Conservation (phyloP, 1,139 yeast genomes). For the Barnettozyma hawaiiensis region DNA sequence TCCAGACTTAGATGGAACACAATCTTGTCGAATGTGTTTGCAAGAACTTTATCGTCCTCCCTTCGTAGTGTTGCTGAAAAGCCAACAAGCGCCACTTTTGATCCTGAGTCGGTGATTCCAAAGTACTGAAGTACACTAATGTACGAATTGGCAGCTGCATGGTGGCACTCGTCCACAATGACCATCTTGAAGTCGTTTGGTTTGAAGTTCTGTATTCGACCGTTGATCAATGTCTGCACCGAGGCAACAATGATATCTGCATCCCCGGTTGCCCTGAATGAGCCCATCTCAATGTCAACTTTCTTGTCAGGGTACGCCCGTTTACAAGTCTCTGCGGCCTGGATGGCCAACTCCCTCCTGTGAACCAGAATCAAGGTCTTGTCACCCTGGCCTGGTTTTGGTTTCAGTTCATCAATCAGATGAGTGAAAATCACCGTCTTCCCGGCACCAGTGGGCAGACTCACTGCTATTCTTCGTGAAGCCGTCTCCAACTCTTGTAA, state of each 20-base stretch:
- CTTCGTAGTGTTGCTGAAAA: slow-evolving; percentile 81
- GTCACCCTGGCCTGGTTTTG: slow-evolving; percentile 35
- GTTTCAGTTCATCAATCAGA: slow-evolving; percentile 46
- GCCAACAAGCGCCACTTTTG: slow-evolving; percentile 56
- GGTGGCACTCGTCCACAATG: slow-evolving; percentile 91
- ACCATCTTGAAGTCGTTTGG: slow-evolving; percentile 62
- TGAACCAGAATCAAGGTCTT: slow-evolving; percentile 73
- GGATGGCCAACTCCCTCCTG: slow-evolving; percentile 70
- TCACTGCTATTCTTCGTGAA: slow-evolving; percentile 64
- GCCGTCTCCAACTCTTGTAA: slow-evolving; percentile 44
- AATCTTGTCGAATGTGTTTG: slow-evolving; percentile 61
- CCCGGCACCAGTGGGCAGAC: slow-evolving; percentile 94
- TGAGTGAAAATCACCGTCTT: slow-evolving; percentile 77
- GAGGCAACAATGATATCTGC: slow-evolving; percentile 76
- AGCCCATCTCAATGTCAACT: slow-evolving; percentile 75
- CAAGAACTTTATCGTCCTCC: slow-evolving; percentile 58
- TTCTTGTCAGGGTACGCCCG: slow-evolving; percentile 43
- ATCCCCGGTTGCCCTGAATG: slow-evolving; percentile 32
- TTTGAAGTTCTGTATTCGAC: slow-evolving; percentile 49
- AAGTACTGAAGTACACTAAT: slow-evolving; percentile 52
- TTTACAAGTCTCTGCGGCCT: slow-evolving; percentile 53
- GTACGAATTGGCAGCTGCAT: slow-evolving; percentile 75
- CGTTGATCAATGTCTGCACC: slow-evolving; percentile 56
- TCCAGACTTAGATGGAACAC: slow-evolving; percentile 63
- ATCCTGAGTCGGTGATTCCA: slow-evolving; percentile 33